A percentile compares a stretch with the other conserved stretches of the same genome.
Evolutionary conservation across 345 rosid genomes (phyloP).

Genomic region (Brassica napus): Da-Ae NC_063443.1:2620001-2620500

Average conservation of each 20-base stretch:
- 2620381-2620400: neutral
- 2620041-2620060: neutral
- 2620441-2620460: too few relatives aligned
- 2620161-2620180: neutral
- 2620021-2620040: neutral
- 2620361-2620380: neutral
- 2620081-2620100: slow-evolving; percentile 27
- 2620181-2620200: neutral
- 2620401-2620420: too few relatives aligned
- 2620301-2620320: neutral
- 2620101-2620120: neutral
- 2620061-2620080: slow-evolving; percentile 22
- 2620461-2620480: neutral
- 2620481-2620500: neutral
- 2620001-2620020: slow-evolving; percentile 38
- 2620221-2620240: neutral
- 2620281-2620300: neutral
- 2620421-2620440: too few relatives aligned
- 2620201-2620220: neutral
- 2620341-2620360: neutral
- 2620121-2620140: neutral
- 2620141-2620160: neutral
- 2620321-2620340: neutral
- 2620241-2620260: neutral
- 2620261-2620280: neutral